These are phyloP conservation scores for Dillenia suffruticosa DNA, from an alignment of 164 flowering plant genomes.

Conservation along the genomic window DNA sequence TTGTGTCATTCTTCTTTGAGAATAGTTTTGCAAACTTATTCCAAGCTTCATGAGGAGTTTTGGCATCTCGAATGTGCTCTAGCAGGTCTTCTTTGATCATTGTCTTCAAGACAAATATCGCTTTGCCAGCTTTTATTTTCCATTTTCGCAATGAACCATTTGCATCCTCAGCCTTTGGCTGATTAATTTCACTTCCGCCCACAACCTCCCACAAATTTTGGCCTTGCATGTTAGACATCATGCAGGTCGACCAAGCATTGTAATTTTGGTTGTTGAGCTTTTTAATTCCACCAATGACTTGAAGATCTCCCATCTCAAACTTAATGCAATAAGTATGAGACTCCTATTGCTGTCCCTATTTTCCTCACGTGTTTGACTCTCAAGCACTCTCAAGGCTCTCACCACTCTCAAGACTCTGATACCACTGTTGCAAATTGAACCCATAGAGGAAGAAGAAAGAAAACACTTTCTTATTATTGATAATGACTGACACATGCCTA, in stretches of 20 bases:
- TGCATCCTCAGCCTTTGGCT: background rate
- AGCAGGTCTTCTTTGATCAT: constrained; percentile 2
- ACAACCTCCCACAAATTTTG: no score
- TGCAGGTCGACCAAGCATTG: background rate
- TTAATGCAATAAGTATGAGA: no score
- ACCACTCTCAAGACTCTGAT: no score
- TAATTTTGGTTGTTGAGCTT: constrained; percentile 7
- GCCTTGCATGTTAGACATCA: background rate
- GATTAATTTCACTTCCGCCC: background rate
- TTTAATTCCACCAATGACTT: no score
- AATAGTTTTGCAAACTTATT: background rate
- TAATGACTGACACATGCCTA: no score
- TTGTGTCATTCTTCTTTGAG: constrained; percentile 6
- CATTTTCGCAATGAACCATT: background rate
- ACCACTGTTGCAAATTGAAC: no score
- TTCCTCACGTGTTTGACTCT: no score
- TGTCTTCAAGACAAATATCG: constrained; percentile 3
- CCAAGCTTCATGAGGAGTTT: constrained; percentile 8
- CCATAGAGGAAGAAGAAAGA: no score
- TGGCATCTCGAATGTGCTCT: constrained; percentile 4
- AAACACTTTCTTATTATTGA: no score
- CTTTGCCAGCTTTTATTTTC: constrained; percentile 2
- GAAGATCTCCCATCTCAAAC: no score
- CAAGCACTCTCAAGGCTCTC: no score
- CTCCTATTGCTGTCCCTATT: no score